Percentiles rank a stretch among this genome's conserved stretches.
Conservation (phyloP, 1,139 yeast species). For the Hyphopichia fennica region DNA sequence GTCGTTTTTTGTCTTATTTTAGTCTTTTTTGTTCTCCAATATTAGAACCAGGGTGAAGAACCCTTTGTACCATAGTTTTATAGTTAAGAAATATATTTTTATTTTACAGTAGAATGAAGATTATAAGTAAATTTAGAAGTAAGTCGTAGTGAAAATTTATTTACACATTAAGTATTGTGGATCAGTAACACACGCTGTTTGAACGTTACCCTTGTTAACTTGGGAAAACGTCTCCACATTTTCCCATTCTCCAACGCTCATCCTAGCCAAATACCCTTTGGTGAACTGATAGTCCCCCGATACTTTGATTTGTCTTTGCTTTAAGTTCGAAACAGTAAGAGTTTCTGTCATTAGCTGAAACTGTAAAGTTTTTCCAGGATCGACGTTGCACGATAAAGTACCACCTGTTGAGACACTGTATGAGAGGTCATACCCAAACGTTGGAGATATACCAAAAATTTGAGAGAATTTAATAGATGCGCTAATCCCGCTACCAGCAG, state of each 20-base stretch:
- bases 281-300: conserved; percentile 8
- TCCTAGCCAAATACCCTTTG: conserved; percentile 3
- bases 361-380: conserved; percentile 20
- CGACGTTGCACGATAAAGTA: conserved; percentile 19
- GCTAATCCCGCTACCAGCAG: conserved; percentile 13
- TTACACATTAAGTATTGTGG: conserved; percentile 14
- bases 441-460: conserved; percentile 15
- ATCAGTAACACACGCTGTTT: conserved; percentile 29
- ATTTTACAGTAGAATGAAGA: no score
- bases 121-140: no score
- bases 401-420: conserved; percentile 19
- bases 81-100: not conserved
- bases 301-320: conserved; percentile 15
- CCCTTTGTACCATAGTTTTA: not conserved
- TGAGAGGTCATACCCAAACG: conserved; percentile 10
- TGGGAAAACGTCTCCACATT: conserved; percentile 11
- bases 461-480: conserved; percentile 14
- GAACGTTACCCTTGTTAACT: conserved; percentile 14
- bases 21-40: not conserved
- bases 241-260: conserved; percentile 20
- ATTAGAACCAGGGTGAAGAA: not conserved
- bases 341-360: conserved; percentile 18
- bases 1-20: not conserved
- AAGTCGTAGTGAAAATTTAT: no score
- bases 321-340: conserved; percentile 14